These are phyloP conservation scores for Pseudonitzschia delicatissima DNA, from an alignment of 108 stramenopile species.

Conservation along the genomic window DNA sequence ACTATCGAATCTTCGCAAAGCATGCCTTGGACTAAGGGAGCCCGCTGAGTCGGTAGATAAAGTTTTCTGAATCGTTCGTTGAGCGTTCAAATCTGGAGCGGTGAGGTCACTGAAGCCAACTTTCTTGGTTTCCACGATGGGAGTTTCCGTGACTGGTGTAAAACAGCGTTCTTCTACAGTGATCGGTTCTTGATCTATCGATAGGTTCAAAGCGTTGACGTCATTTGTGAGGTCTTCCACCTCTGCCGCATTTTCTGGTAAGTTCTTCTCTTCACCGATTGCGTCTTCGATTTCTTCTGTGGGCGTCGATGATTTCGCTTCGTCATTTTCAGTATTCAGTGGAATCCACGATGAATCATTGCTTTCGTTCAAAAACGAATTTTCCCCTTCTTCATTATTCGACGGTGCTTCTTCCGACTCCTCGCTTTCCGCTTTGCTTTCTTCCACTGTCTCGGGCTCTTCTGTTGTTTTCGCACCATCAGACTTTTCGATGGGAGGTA, in stretches of 20 bases:
- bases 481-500: not conserved
- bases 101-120: not conserved
- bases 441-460: not conserved
- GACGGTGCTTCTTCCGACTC: not conserved
- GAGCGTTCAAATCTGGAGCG: no score
- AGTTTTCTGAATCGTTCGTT: no score
- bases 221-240: not conserved
- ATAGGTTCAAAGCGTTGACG: not conserved
- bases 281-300: not conserved
- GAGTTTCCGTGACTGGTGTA: not conserved
- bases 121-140: not conserved
- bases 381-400: not conserved
- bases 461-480: not conserved
- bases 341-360: not conserved
- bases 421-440: not conserved
- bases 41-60: not conserved
- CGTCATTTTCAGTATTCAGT: not conserved
- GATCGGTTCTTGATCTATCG: not conserved
- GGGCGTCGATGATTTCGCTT: not conserved
- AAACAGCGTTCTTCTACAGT: not conserved
- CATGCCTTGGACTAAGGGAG: slow-evolving; percentile 1
- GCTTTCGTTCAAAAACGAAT: not conserved
- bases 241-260: not conserved
- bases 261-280: not conserved
- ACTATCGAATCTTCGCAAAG: slow-evolving; percentile 32